Evolutionary conservation across 345 rosid species (phyloP).

Genomic region (Eucalyptus sp.): DNA sequence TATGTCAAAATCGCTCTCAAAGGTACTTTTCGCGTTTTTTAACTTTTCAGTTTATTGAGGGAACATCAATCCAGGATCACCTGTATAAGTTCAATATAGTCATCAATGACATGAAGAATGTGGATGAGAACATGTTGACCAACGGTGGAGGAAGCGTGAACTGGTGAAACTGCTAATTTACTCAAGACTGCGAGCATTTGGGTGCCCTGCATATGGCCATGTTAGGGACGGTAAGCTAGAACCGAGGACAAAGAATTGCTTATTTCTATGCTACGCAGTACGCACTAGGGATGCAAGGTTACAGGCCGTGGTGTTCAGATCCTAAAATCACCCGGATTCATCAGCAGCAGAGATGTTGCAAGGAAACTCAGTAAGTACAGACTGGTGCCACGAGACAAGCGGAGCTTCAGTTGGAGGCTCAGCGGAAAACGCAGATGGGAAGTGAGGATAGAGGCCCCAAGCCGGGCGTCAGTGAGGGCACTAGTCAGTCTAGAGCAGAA

Average conservation of each 20-base stretch:
- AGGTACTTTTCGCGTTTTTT: background rate
- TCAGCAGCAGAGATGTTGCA: background rate
- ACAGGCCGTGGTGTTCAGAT: background rate
- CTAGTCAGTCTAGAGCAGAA: background rate
- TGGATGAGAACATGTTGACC: background rate
- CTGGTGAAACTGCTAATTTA: background rate
- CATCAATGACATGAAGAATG: background rate
- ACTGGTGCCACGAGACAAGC: background rate
- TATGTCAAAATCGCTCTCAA: background rate
- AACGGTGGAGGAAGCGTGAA: background rate
- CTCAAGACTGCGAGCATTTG: background rate
- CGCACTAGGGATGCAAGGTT: background rate
- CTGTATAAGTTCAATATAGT: background rate
- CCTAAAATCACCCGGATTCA: background rate
- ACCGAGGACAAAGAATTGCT: rapidly evolving
- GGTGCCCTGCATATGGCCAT: background rate
- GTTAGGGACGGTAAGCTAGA: background rate
- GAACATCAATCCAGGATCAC: background rate
- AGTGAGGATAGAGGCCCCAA: background rate
- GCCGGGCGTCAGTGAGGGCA: background rate
- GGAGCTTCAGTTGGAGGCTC: background rate
- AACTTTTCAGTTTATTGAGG: background rate
- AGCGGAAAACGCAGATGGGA: background rate
- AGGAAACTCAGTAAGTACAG: background rate
- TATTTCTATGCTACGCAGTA: background rate